A percentile compares a stretch with the other conserved stretches of the same genome.
phyloP scores from a whole-genome alignment of 768 basidiomycete genomes.

The Naganishia randhawae region DNA sequence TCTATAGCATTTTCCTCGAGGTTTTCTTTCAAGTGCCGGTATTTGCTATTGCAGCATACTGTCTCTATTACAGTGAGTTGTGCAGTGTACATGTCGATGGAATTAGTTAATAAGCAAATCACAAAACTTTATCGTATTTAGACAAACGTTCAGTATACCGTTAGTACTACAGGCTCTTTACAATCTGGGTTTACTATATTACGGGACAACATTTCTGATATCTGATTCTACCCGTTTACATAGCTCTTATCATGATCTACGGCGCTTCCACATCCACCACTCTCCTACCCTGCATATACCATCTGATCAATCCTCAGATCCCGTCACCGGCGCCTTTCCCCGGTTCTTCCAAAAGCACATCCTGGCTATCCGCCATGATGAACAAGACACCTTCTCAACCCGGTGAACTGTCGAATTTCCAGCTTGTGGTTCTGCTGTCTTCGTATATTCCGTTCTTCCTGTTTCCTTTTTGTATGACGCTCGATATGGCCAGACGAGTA shows the following conservation, averaged over 20 bases:
- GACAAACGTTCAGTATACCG: conserved; percentile 47
- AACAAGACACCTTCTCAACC: conserved; percentile 43
- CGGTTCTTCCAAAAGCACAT: not conserved
- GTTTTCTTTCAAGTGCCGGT: conserved; percentile 64
- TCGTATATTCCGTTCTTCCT: conserved; percentile 75
- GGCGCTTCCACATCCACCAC: conserved; percentile 75
- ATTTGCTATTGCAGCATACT: conserved; percentile 62
- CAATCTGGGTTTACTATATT: too few species aligned
- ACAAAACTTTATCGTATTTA: conserved; percentile 12
- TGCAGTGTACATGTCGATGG: not conserved
- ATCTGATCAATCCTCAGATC: conserved; percentile 61
- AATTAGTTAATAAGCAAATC: too few species aligned
- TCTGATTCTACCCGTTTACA: conserved; percentile 54
- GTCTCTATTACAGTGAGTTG: conserved; percentile 43
- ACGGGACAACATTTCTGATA: not conserved
- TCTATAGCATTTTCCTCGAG: conserved; percentile 45
- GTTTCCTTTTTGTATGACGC: conserved; percentile 65
- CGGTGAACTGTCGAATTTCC: conserved; percentile 50
- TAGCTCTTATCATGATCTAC: conserved; percentile 63
- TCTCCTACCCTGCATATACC: conserved; percentile 65
- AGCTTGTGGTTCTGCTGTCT: conserved; percentile 60
- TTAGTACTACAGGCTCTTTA: conserved; percentile 32
- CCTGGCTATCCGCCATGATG: not conserved
- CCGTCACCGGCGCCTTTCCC: conserved; percentile 39
- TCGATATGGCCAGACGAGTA: conserved; percentile 61